Base-by-base conservation (phyloP, 73 alveolate genomes). In the Effrenium voratum region DNA sequence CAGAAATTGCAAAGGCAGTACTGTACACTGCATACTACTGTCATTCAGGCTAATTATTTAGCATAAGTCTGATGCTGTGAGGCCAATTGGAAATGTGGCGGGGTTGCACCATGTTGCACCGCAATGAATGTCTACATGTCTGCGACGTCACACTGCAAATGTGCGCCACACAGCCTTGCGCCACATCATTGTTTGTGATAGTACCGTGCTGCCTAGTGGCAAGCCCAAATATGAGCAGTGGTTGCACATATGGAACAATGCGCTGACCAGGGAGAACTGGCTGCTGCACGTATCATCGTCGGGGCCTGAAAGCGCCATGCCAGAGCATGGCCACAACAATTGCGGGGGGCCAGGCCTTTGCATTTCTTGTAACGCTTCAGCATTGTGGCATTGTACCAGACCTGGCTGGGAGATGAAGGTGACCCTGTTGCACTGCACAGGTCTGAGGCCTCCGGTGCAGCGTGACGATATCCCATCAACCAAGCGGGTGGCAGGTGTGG, bases 401-500 rank as follows among this genome's bases (percentile, higher is more conserved):
- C 95, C 94, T 86, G 82, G 16, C 45, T 32, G 24, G 26, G 30
- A 36, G 12, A 19, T 3, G 50, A 15, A 26, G 30, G n/a, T 41
- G 38, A 75, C 45, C 34, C 0, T 16, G 28, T 36, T 32, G 55
- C 47, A 40, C 22, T 34, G 75, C 72, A 28, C 30, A 30, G 40
- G 32, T 32, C 47, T 72, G 41, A 40, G 13, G 66, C 95, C 97
- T 90, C 97, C 36, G 97, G 88, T 28, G 88, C 97, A 2, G 83
- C 97, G 30, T 90, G 97, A 57, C 97, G 97, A 41, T 90, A 90
- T 10, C 97, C 97, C 86, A 66, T 22, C 22, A 90, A 55, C 97
- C 97, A 90, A 46, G 73, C 3, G 50, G 97, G 97, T 22, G 97
- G 97, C 76, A 90, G 76, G 45, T 90, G 97, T 10, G 97, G 97